Conservation (phyloP, 106 monocot genomes). For the Chionographis japonica region DNA sequence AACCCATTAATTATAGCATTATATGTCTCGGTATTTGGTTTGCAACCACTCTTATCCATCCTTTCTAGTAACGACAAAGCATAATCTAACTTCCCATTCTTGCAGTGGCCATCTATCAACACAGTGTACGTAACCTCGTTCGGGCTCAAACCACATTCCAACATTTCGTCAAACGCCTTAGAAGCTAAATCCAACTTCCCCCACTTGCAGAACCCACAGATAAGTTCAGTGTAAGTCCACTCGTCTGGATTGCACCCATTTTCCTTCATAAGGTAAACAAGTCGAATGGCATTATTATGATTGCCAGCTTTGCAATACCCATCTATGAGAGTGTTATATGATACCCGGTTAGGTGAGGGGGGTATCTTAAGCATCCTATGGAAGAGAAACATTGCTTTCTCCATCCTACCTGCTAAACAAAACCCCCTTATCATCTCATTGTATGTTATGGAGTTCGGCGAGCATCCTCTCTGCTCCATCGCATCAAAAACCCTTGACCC, state of each 20-base stretch:
- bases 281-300: constrained; percentile 51
- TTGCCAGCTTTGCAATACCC: constrained; percentile 67
- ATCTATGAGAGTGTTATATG: constrained; percentile 74
- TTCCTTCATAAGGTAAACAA: constrained; percentile 74
- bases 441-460: constrained; percentile 47
- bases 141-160: constrained; percentile 36
- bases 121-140: constrained; percentile 67
- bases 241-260: constrained; percentile 56
- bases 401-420: constrained; percentile 33
- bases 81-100: constrained; percentile 52
- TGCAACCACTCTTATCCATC: constrained; percentile 52
- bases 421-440: constrained; percentile 79
- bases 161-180: constrained; percentile 54
- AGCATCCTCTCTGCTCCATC: constrained; percentile 43
- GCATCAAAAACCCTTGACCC: constrained; percentile 47
- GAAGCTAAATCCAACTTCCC: constrained; percentile 59
- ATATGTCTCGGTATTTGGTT: constrained; percentile 57
- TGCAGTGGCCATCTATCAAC: constrained; percentile 75
- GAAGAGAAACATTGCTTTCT: constrained; percentile 71
- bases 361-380: constrained; percentile 55
- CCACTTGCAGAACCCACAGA: constrained; percentile 60
- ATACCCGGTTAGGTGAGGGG: constrained; percentile 54
- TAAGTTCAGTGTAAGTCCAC: constrained; percentile 73
- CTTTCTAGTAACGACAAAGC: constrained; percentile 48
- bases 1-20: constrained; percentile 74